A percentile compares a stretch with the other conserved stretches of the same genome.
Evolutionary conservation across 2,329 filamentous ascomycete genomes (phyloP).

Genomic region (Trichoderma semiorbis): DNA sequence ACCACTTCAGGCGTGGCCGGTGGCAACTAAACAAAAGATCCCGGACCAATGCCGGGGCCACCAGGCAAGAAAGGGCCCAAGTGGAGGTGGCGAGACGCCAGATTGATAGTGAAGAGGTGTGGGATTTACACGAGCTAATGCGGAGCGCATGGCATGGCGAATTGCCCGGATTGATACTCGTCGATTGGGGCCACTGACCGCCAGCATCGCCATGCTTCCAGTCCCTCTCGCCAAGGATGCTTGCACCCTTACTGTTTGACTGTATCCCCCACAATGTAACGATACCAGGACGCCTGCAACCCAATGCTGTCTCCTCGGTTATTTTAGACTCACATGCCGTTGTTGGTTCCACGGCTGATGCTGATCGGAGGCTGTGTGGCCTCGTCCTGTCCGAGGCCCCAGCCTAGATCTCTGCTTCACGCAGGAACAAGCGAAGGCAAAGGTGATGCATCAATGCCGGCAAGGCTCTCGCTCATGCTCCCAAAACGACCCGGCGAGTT

Average conservation of each 20-base stretch:
- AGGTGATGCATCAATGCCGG: background rate
- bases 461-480: background rate
- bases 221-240: background rate
- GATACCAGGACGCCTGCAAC: background rate
- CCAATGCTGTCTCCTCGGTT: background rate
- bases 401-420: background rate
- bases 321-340: background rate
- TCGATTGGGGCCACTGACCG: background rate
- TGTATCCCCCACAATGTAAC: background rate
- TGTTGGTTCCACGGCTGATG: background rate
- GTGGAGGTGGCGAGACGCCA: constrained; percentile 6
- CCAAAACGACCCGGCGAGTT: constrained; percentile 1
- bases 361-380: background rate
- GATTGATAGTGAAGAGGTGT: background rate
- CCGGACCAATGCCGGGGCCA: constrained; percentile 18
- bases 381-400: background rate
- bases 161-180: background rate
- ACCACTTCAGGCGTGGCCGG: constrained; percentile 22
- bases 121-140: background rate
- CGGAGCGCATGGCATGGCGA: constrained; percentile 8
- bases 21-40: constrained; percentile 24
- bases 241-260: background rate
- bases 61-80: background rate
- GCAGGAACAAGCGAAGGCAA: background rate
- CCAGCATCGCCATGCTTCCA: background rate